A percentile compares a stretch with the other conserved stretches of the same genome.
Conservation (phyloP, 495 filamentous ascomycete species). For the Neurospora sp. region DNA sequence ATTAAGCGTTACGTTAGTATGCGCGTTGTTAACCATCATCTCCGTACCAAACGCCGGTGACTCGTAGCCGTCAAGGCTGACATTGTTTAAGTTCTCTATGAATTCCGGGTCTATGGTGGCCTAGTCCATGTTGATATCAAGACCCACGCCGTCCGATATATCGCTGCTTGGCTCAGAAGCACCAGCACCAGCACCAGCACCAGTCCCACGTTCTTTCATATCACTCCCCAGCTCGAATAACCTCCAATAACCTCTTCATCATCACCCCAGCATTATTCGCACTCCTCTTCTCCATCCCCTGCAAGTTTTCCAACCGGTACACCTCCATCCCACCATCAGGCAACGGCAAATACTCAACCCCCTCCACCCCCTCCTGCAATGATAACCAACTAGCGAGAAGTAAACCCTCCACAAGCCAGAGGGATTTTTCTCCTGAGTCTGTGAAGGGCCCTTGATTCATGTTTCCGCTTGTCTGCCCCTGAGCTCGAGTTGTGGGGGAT, state of each 20-base stretch:
- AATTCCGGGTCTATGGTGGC: conserved; percentile 28
- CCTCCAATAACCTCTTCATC: conserved; percentile 10
- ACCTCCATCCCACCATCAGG: neutral
- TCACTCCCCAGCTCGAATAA: neutral
- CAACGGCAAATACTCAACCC: conserved; percentile 9
- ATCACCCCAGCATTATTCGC: neutral
- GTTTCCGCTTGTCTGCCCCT: neutral
- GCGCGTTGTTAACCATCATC: neutral
- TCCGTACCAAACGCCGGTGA: conserved; percentile 8
- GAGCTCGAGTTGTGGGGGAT: neutral
- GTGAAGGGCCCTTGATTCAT: neutral
- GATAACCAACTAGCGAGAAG: conserved; percentile 4
- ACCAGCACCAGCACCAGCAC: too few species aligned
- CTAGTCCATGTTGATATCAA: conserved; percentile 35
- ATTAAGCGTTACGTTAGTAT: neutral
- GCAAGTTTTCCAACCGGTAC: neutral
- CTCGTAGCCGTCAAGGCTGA: conserved; percentile 21
- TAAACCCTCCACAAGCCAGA: conserved; percentile 10
- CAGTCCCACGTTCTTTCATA: neutral
- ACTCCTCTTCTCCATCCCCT: neutral
- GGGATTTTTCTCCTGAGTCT: conserved; percentile 5
- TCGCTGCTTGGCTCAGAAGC: too few species aligned
- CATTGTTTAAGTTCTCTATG: conserved; percentile 24
- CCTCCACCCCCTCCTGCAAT: conserved; percentile 6
- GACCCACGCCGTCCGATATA: conserved; percentile 30